phyloP scores from a whole-genome alignment of 1,284 basidiomycete species.

The Boletus austroedulis region DNA sequence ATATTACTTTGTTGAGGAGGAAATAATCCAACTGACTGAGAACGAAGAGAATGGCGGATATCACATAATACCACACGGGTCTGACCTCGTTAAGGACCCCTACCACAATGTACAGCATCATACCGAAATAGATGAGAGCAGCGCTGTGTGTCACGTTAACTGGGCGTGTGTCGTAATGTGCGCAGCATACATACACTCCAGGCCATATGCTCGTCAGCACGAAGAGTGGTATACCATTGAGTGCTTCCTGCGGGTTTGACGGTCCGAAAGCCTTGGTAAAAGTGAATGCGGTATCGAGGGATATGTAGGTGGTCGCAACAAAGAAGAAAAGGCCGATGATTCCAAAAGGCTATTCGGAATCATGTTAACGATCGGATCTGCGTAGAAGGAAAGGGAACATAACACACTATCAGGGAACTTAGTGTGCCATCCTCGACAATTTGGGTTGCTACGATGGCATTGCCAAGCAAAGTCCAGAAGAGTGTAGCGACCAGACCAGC shows the following conservation, averaged over 20 bases:
- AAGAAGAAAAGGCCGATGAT: slow-evolving; percentile 64
- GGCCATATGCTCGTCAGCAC: slow-evolving; percentile 84
- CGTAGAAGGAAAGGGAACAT: slow-evolving; percentile 29
- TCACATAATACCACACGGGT: slow-evolving; percentile 69
- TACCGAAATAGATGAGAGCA: slow-evolving; percentile 58
- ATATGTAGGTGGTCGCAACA: slow-evolving; percentile 70
- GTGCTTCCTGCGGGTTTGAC: slow-evolving; percentile 50
- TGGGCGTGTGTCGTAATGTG: background rate
- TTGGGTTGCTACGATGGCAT: slow-evolving; percentile 79
- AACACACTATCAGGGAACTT: slow-evolving; percentile 66
- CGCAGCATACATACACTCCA: slow-evolving; percentile 47
- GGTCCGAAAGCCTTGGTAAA: slow-evolving; percentile 62
- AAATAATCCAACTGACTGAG: slow-evolving; percentile 77
- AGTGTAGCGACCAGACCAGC: slow-evolving; percentile 65
- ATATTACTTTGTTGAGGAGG: slow-evolving; percentile 72
- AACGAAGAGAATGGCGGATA: slow-evolving; percentile 67
- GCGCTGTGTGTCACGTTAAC: slow-evolving; percentile 44
- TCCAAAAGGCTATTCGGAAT: slow-evolving; percentile 53
- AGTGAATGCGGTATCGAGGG: slow-evolving; percentile 69
- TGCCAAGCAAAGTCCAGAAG: slow-evolving; percentile 77
- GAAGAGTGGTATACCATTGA: slow-evolving; percentile 70
- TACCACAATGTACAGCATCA: slow-evolving; percentile 78
- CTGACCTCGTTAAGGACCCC: slow-evolving; percentile 65
- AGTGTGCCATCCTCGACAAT: slow-evolving; percentile 81
- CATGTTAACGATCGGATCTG: slow-evolving; percentile 4